Base-by-base conservation (phyloP, 306 rosid genomes). In the Elaeagnus macrophylla region DNA sequence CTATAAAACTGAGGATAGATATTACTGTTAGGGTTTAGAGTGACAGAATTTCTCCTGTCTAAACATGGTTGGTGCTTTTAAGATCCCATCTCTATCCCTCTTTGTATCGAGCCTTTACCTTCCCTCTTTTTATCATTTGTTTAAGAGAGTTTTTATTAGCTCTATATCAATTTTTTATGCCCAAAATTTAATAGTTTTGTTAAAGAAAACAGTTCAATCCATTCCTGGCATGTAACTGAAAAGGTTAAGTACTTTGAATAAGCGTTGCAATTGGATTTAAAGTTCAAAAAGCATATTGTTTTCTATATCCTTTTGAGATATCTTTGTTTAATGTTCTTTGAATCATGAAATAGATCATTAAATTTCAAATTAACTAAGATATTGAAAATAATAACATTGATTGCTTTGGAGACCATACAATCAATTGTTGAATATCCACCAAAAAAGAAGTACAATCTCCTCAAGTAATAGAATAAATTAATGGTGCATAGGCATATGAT, bases 11-110 rank as follows among this genome's bases (percentile, higher is more conserved):
- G 44, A 13, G 43, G 12, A 49, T 51, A 59, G 72, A 65, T 77
- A 74, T 67, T 16, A 66, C 39, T 82, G 83, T 83, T 78, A 76
- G 77, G 81, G 84, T 76, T 80, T 74, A 48, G 61, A 63, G 79
- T 81, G 83, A 76, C 81, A 81, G 55, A 68, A 71, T 76, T 77
- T 74, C 78, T 59, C 54, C 40, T 56, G 66, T 62, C 67, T 48
- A 76, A 65, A 66, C 59, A 56, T 37, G 14, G 66, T 75, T 67
- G 83, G 65, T 72, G 95, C 89, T 79, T 79, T 85, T 77, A 65
- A 85, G 89, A 79, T 72, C 70, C 67, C 57, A 61, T 65, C 72
- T 65, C 42, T 57, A 42, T 51, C 32, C 56, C 50, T 35, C 62
- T 69, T 49, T 57, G 32, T 45, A 38, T 56, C 54, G 42, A 19